Percentiles rank a stretch among this genome's conserved stretches.
phyloP scores from a whole-genome alignment of 208 protist species.

The Angomonas desouzai region DNA sequence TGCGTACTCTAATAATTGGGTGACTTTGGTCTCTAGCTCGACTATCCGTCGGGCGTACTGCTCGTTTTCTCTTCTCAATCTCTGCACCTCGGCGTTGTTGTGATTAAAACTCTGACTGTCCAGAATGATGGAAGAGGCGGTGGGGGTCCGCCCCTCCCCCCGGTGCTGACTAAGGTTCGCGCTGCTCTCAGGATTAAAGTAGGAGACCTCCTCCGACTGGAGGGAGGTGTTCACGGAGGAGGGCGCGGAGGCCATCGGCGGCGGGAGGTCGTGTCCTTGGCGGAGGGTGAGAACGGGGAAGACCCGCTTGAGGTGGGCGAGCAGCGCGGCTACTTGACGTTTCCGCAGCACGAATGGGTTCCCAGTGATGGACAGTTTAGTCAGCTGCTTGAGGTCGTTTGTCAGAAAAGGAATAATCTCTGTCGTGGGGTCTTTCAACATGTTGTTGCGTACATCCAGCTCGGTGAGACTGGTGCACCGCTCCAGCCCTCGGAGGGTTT shows the following conservation, averaged over 20 bases:
- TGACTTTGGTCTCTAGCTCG: constrained; percentile 17
- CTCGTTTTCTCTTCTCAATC: constrained; percentile 27
- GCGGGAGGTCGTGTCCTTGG: not conserved
- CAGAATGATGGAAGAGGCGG: not conserved
- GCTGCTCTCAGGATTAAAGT: not conserved
- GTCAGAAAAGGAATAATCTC: constrained; percentile 28
- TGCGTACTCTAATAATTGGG: constrained; percentile 12
- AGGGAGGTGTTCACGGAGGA: constrained; percentile 9
- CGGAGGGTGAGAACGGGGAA: not conserved
- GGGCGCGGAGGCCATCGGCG: not conserved
- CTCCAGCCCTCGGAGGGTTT: constrained; percentile 48
- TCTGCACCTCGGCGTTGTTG: constrained; percentile 13
- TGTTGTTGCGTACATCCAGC: constrained; percentile 54
- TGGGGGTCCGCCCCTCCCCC: not conserved
- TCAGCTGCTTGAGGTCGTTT: constrained; percentile 26
- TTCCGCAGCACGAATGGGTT: constrained; percentile 63
- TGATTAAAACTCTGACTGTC: constrained; percentile 1
- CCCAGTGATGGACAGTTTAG: constrained; percentile 30
- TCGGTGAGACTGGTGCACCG: constrained; percentile 38
- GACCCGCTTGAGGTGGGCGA: constrained; percentile 35
- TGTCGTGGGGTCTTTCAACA: constrained; percentile 38
- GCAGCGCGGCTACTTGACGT: constrained; percentile 28
- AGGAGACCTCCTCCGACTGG: not conserved
- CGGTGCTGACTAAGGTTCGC: not conserved
- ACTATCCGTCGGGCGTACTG: constrained; percentile 17